phyloP scores from a whole-genome alignment of 2,329 filamentous ascomycete species.

The Macrophomina pseudophaseolina region DNA sequence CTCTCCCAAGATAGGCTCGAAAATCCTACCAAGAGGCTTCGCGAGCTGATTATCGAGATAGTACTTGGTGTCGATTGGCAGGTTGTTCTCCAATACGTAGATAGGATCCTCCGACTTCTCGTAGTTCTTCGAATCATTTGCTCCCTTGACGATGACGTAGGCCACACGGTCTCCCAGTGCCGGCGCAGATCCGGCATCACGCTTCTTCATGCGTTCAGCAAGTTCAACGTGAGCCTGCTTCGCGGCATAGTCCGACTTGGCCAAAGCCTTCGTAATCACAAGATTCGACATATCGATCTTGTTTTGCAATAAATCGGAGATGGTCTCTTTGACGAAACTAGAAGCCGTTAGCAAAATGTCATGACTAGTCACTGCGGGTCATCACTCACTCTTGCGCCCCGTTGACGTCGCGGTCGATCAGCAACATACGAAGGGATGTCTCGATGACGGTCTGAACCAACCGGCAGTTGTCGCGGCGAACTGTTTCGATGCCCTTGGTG shows the following conservation, averaged over 20 bases:
- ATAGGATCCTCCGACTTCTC: conserved; percentile 97
- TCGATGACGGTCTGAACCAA: conserved; percentile 97
- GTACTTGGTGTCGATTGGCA: conserved; percentile 97
- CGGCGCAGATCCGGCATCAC: conserved; percentile 91
- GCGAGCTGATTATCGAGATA: conserved; percentile 98
- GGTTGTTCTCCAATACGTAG: conserved; percentile 94
- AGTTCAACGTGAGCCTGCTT: conserved; percentile 98
- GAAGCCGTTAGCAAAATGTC: conserved; percentile 44
- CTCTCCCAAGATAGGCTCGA: conserved; percentile 95
- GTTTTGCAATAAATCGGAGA: conserved; percentile 93
- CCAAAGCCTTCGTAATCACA: conserved; percentile 96
- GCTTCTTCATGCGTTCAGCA: conserved; percentile 94
- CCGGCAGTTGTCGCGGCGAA: conserved; percentile 93
- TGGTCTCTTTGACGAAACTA: conserved; percentile 95
- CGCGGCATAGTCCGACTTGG: conserved; percentile 77
- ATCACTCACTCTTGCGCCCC: conserved; percentile 86
- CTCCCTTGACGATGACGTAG: conserved; percentile 95
- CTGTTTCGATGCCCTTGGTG: conserved; percentile 98
- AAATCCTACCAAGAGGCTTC: conserved; percentile 92
- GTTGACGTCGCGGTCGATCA: conserved; percentile 89
- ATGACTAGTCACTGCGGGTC: conserved; percentile 2
- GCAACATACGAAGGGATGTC: conserved; percentile 90
- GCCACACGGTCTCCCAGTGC: conserved; percentile 93
- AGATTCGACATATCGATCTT: conserved; percentile 99
- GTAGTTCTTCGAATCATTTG: conserved; percentile 89